These are phyloP conservation scores for Sporisorium graminicola DNA, from an alignment of 1,284 basidiomycete genomes.

Conservation along the genomic window DNA sequence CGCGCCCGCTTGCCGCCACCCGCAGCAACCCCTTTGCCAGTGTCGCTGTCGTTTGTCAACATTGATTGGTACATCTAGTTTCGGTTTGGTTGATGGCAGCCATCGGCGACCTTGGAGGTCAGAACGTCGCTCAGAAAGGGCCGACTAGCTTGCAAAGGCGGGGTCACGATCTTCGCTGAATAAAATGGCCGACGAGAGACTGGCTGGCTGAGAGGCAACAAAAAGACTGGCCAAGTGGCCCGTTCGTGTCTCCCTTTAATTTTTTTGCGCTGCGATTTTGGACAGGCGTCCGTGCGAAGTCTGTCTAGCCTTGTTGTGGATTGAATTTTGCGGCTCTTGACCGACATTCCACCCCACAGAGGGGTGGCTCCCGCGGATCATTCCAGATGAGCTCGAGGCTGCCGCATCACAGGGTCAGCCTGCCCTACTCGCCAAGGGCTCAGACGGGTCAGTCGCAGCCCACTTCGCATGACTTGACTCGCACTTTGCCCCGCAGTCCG, in stretches of 20 bases:
- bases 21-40: background rate
- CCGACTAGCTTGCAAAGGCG: background rate
- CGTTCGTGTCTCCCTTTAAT: slow-evolving; percentile 5
- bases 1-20: background rate
- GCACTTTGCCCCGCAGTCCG: slow-evolving; percentile 23
- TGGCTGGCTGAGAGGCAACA: background rate
- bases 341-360: slow-evolving; percentile 24
- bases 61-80: background rate
- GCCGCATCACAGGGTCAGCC: too few species aligned
- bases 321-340: slow-evolving; percentile 24
- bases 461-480: too few species aligned
- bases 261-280: background rate
- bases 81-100: background rate
- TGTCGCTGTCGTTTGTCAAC: background rate
- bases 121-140: background rate
- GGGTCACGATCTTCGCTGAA: slow-evolving; percentile 2
- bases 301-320: background rate
- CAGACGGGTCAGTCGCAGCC: too few species aligned
- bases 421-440: too few species aligned
- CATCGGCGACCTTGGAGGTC: background rate
- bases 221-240: background rate
- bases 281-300: slow-evolving; percentile 1
- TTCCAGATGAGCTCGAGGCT: slow-evolving; percentile 2
- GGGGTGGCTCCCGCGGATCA: too few species aligned
- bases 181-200: background rate